phyloP scores from a whole-genome alignment of 2,329 filamentous ascomycete species.

The Stemphylium lycopersici region DNA sequence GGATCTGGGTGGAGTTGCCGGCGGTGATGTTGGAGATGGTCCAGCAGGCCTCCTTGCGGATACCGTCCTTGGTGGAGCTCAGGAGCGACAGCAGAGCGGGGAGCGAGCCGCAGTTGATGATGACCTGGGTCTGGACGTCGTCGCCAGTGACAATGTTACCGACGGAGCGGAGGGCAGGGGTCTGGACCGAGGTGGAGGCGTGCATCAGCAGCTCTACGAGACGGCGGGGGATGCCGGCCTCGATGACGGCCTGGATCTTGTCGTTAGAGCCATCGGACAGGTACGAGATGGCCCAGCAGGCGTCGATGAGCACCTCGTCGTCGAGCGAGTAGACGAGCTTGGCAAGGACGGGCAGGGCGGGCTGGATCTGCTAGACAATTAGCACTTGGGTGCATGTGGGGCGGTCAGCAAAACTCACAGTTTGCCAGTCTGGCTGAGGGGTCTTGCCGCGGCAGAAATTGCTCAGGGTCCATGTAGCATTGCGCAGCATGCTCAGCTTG shows the following conservation, averaged over 20 bases:
- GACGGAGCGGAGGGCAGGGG: slow-evolving; percentile 92
- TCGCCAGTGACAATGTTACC: slow-evolving; percentile 99
- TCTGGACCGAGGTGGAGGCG: slow-evolving; percentile 97
- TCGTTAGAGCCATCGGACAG: slow-evolving; percentile 97
- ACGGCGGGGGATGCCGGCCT: slow-evolving; percentile 94
- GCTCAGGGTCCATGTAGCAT: slow-evolving; percentile 98
- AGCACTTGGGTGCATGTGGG: neutral
- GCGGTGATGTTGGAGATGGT: slow-evolving; percentile 99
- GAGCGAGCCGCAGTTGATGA: slow-evolving; percentile 96
- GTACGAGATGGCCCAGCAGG: slow-evolving; percentile 99
- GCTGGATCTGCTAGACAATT: slow-evolving; percentile 72
- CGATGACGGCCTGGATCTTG: slow-evolving; percentile 98
- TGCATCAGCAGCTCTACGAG: slow-evolving; percentile 98
- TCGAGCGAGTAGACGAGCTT: slow-evolving; percentile 99
- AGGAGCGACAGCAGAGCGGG: slow-evolving; percentile 91
- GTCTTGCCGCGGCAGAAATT: slow-evolving; percentile 99
- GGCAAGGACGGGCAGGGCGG: slow-evolving; percentile 89
- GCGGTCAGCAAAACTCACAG: slow-evolving; percentile 64
- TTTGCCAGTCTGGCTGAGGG: slow-evolving; percentile 96
- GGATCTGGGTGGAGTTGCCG: slow-evolving; percentile 96
- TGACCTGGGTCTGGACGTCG: slow-evolving; percentile 97
- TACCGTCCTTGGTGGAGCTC: slow-evolving; percentile 97
- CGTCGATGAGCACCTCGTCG: slow-evolving; percentile 97
- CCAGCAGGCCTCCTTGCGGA: slow-evolving; percentile 99
- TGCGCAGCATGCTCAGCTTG: slow-evolving; percentile 98